Conservation (phyloP, 768 basidiomycete species). For the Tephrocybe rancida region DNA sequence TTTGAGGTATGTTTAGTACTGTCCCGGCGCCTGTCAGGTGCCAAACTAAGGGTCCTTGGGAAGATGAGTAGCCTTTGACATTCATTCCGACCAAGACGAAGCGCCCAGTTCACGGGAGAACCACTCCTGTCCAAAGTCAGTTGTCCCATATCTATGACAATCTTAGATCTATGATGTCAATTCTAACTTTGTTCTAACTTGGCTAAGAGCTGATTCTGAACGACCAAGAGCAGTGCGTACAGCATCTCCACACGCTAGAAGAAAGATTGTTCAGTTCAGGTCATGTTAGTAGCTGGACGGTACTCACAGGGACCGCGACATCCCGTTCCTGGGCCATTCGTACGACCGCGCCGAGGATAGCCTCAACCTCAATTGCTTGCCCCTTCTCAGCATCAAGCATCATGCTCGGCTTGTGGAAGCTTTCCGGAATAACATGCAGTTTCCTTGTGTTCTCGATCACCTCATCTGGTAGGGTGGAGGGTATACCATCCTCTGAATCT, state of each 20-base stretch:
- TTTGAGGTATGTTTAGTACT: background rate
- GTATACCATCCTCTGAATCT: conserved; percentile 41
- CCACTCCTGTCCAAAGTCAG: background rate
- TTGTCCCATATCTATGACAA: background rate
- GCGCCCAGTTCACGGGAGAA: conserved; percentile 3
- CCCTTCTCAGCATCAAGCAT: conserved; percentile 56
- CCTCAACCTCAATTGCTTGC: conserved; percentile 68
- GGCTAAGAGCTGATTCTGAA: conserved; percentile 64
- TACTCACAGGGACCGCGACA: conserved; percentile 54
- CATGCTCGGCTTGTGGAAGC: conserved; percentile 60
- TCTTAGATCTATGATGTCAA: background rate
- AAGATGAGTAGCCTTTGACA: background rate
- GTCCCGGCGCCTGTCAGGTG: no score
- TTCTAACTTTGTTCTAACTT: conserved; percentile 20
- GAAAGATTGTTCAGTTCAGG: background rate
- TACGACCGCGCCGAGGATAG: conserved; percentile 64
- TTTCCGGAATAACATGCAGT: conserved; percentile 43
- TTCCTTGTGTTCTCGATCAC: conserved; percentile 40
- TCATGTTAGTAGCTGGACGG: background rate
- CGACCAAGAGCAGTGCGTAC: conserved; percentile 59
- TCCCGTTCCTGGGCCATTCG: conserved; percentile 46
- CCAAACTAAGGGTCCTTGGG: no score
- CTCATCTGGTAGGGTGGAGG: conserved; percentile 40
- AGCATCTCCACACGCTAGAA: conserved; percentile 60
- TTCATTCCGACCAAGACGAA: background rate